Conservation (phyloP, 2,329 filamentous ascomycete species). For the Pseudocercospora ulei region DNA sequence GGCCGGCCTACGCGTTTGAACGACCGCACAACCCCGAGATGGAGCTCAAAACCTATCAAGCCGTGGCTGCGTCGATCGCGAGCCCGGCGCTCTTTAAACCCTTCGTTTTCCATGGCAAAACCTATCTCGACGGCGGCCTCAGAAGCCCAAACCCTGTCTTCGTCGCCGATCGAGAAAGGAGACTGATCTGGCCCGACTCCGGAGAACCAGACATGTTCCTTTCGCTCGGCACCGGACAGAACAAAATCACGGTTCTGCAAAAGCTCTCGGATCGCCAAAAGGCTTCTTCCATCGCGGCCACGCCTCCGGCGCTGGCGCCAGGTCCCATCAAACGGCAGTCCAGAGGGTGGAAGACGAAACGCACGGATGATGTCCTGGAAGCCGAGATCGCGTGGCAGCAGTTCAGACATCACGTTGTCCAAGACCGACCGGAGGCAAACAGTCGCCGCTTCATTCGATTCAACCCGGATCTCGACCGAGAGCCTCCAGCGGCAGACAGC, state of each 20-base stretch:
- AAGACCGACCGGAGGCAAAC: constrained; percentile 23
- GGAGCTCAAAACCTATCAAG: constrained; percentile 46
- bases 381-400: constrained; percentile 34
- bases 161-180: constrained; percentile 43
- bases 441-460: constrained; percentile 32
- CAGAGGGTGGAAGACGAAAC: constrained; percentile 22
- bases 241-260: constrained; percentile 28
- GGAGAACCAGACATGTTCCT: constrained; percentile 33
- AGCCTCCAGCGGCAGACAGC: constrained; percentile 33
- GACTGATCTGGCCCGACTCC: constrained; percentile 32
- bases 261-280: constrained; percentile 27
- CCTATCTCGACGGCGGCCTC: constrained; percentile 45
- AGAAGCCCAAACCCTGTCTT: constrained; percentile 45
- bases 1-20: constrained; percentile 36
- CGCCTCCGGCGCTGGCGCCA: constrained; percentile 4
- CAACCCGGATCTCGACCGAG: constrained; percentile 31
- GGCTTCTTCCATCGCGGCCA: constrained; percentile 10
- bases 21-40: constrained; percentile 34
- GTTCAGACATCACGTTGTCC: constrained; percentile 30
- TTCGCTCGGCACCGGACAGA: constrained; percentile 33
- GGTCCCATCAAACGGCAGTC: constrained; percentile 14
- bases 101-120: constrained; percentile 41
- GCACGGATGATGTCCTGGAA: constrained; percentile 33
- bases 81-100: constrained; percentile 46
- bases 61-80: constrained; percentile 44